Evolutionary conservation across 1,139 yeast species (phyloP).

Genomic region (Petasospora fabianii): DNA sequence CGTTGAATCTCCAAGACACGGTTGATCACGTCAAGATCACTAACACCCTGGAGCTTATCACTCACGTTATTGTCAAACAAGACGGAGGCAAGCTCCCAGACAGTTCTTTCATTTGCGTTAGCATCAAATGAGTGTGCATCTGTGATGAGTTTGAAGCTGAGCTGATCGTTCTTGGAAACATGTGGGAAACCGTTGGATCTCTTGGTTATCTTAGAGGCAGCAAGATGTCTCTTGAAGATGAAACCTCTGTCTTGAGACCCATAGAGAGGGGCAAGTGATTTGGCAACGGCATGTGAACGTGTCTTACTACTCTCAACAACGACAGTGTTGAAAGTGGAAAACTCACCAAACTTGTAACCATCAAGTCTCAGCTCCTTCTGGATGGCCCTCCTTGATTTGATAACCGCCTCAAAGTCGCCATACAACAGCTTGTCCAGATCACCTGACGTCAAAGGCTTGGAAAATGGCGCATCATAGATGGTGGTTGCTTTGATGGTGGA

Average conservation of each 20-base stretch:
- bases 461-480: slow-evolving; percentile 27
- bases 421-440: slow-evolving; percentile 49
- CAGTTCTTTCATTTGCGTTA: slow-evolving; percentile 24
- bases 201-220: slow-evolving; percentile 12
- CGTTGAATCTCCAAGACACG: slow-evolving; percentile 39
- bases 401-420: slow-evolving; percentile 41
- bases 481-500: slow-evolving; percentile 15
- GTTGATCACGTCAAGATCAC: slow-evolving; percentile 29
- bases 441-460: slow-evolving; percentile 20
- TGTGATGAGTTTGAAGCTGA: slow-evolving; percentile 32
- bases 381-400: slow-evolving; percentile 26
- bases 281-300: slow-evolving; percentile 11
- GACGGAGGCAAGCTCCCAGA: slow-evolving; percentile 54
- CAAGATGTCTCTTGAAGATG: slow-evolving; percentile 20
- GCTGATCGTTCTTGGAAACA: slow-evolving; percentile 23
- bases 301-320: slow-evolving; percentile 5
- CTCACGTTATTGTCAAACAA: slow-evolving; percentile 47
- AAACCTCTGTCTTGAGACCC: slow-evolving; percentile 8
- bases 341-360: slow-evolving; percentile 26
- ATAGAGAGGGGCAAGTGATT: slow-evolving; percentile 16
- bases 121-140: slow-evolving; percentile 22
- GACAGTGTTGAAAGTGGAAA: slow-evolving; percentile 22
- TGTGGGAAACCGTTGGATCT: slow-evolving; percentile 32
- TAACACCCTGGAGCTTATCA: slow-evolving; percentile 25
- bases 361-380: slow-evolving; percentile 28